Conservation (phyloP, 176 grass and related monocot species). For the Bonia amplexicaulis region DNA sequence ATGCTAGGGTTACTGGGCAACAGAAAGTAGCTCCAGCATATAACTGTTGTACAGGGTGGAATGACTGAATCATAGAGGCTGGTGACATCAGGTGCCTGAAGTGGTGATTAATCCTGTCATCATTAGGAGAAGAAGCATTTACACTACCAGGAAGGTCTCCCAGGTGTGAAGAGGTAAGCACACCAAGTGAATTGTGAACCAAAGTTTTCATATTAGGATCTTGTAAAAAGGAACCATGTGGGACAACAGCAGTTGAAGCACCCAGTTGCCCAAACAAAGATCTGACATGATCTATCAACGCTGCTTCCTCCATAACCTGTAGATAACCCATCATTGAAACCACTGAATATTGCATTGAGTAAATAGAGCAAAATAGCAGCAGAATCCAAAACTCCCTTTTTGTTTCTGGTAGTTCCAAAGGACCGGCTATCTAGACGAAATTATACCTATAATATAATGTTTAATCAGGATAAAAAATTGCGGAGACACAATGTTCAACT, state of each 20-base stretch:
- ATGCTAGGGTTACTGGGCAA: not conserved
- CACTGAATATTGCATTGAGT: not conserved
- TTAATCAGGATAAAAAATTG: not conserved
- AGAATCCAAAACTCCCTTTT: not conserved
- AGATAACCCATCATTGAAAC: not conserved
- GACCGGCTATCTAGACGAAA: not conserved
- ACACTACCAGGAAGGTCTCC: not conserved
- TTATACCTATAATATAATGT: not conserved
- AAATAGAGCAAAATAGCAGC: not conserved
- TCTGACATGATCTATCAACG: conserved; percentile 33
- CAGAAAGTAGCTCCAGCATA: not conserved
- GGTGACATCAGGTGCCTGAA: not conserved
- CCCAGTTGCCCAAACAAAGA: conserved; percentile 22
- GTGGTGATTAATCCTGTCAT: not conserved
- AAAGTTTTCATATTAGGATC: not conserved
- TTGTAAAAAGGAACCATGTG: not conserved
- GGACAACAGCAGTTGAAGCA: not conserved
- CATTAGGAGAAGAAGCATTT: not conserved
- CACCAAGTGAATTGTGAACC: not conserved
- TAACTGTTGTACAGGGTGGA: not conserved
- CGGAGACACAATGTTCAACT: not conserved
- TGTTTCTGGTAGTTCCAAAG: not conserved
- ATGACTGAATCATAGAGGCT: not conserved
- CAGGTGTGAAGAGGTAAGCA: not conserved
- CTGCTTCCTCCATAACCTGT: conserved; percentile 44